Evolutionary conservation across 768 basidiomycete genomes (phyloP).

Genomic region (Imleria badia): DNA sequence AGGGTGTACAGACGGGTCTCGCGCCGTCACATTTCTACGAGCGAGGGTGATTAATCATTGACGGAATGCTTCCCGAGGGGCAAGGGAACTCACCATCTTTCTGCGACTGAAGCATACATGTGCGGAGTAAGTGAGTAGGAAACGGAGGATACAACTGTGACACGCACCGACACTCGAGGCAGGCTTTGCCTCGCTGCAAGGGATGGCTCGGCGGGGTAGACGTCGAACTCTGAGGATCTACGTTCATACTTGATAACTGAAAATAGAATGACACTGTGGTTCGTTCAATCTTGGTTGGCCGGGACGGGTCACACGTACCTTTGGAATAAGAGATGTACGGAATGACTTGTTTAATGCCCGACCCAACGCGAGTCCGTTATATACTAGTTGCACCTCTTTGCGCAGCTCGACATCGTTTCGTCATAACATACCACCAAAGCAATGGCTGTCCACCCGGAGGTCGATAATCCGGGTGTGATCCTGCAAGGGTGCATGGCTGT

Average conservation of each 20-base stretch:
- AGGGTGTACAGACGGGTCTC: constrained; percentile 65
- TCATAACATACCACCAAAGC: not conserved
- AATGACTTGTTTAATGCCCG: too few relatives aligned
- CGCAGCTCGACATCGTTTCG: not conserved
- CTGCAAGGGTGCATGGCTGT: not conserved
- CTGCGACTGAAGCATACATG: constrained; percentile 36
- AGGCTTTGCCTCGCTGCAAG: constrained; percentile 51
- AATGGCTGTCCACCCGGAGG: not conserved
- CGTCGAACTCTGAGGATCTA: constrained; percentile 3
- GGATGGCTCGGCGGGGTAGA: constrained; percentile 7
- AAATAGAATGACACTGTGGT: not conserved
- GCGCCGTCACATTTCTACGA: constrained; percentile 66
- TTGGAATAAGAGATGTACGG: too few relatives aligned
- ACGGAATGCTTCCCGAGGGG: too few relatives aligned
- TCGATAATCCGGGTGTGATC: not conserved
- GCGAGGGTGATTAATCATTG: not conserved
- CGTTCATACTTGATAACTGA: not conserved
- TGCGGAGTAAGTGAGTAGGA: not conserved
- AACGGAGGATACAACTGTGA: not conserved
- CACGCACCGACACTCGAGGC: constrained; percentile 50
- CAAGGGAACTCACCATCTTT: constrained; percentile 41
- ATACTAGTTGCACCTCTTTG: constrained; percentile 8
- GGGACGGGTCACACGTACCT: too few relatives aligned
- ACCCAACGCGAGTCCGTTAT: not conserved
- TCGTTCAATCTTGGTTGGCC: too few relatives aligned